Conservation (phyloP, 495 filamentous ascomycete genomes). For the Pyrenula massariospora region DNA sequence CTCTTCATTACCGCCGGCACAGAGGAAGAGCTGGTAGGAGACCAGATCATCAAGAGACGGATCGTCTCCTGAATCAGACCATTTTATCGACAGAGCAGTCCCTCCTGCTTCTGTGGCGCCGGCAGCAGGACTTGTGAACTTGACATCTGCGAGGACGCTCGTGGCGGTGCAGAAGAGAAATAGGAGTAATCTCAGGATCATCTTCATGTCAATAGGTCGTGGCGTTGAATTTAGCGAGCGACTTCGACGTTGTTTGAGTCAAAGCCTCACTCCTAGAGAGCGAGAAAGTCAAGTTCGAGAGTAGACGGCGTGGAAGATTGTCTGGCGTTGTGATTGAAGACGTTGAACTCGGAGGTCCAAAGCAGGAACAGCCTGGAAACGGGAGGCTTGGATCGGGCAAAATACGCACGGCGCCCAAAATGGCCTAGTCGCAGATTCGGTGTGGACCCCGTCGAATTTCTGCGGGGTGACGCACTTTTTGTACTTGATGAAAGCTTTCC, state of each 20-base stretch:
- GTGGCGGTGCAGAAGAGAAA: conserved; percentile 30
- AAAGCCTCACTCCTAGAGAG: too few species aligned
- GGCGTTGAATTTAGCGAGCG: too few species aligned
- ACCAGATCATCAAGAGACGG: conserved; percentile 38
- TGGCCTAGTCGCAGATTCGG: background rate
- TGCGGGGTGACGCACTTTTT: background rate
- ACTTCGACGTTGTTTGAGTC: too few species aligned
- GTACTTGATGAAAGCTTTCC: background rate
- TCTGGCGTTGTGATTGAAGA: background rate
- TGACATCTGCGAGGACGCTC: conserved; percentile 40
- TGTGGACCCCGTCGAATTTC: background rate
- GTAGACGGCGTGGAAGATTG: background rate
- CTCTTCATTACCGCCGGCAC: conserved; percentile 47
- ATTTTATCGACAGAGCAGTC: conserved; percentile 39
- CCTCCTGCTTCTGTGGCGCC: conserved; percentile 34
- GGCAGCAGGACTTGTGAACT: conserved; percentile 40
- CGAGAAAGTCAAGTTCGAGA: background rate
- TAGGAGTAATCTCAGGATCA: conserved; percentile 15
- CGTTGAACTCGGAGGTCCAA: background rate
- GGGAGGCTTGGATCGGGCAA: background rate
- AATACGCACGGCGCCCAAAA: background rate
- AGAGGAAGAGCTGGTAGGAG: conserved; percentile 50
- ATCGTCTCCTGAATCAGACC: conserved; percentile 42
- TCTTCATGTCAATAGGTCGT: background rate
- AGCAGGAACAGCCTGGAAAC: background rate